Evolutionary conservation across 257 asterid species (phyloP).

Genomic region (Solanum pimpinellifolium): DNA sequence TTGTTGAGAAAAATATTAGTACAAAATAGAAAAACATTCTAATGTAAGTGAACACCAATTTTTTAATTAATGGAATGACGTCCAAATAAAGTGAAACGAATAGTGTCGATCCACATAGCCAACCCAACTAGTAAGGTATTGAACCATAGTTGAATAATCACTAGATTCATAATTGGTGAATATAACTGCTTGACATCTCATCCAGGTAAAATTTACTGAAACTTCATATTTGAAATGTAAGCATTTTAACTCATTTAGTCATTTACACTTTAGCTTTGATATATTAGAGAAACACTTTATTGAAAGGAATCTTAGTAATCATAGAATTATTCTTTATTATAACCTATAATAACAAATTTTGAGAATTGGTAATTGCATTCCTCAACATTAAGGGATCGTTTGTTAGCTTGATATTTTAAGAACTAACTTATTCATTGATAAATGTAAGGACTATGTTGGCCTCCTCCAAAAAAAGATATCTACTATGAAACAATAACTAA

Average conservation of each 20-base stretch:
- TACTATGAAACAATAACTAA: too few species aligned
- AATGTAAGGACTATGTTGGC: too few species aligned
- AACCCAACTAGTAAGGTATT: neutral
- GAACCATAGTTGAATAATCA: neutral
- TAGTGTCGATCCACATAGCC: neutral
- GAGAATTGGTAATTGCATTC: too few species aligned
- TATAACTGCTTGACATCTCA: neutral
- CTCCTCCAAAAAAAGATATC: too few species aligned
- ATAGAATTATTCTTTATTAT: neutral
- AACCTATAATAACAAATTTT: too few species aligned
- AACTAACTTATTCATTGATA: too few species aligned
- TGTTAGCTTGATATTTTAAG: too few species aligned
- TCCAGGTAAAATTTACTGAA: neutral
- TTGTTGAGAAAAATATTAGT: neutral
- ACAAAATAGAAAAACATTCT: neutral
- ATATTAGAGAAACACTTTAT: neutral
- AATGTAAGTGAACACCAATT: neutral
- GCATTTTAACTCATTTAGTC: neutral
- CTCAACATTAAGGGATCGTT: too few species aligned
- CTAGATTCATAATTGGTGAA: neutral
- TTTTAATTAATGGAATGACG: neutral
- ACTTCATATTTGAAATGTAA: neutral
- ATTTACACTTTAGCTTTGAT: neutral
- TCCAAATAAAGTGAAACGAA: neutral
- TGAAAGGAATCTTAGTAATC: neutral